Percentiles rank a stretch among this genome's conserved stretches.
These are phyloP conservation scores for Vaccinium myrtillus DNA, from an alignment of 148 eudicot genomes.

Conservation along the genomic window DNA sequence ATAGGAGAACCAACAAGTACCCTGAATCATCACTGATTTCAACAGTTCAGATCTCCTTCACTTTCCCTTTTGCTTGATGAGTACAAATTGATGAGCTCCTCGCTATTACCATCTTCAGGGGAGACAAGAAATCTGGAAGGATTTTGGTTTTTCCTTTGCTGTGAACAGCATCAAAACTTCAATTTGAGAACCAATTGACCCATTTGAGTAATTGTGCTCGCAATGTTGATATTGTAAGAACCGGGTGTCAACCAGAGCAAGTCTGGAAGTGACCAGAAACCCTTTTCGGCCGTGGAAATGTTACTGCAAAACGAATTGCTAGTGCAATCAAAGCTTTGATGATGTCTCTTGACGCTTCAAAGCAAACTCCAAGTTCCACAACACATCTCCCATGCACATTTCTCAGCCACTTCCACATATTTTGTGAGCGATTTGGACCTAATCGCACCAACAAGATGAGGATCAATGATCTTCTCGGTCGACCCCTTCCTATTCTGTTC, in stretches of 20 bases:
- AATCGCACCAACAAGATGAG: slow-evolving; percentile 41
- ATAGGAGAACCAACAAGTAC: slow-evolving; percentile 38
- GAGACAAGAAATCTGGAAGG: too few relatives aligned
- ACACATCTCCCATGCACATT: slow-evolving; percentile 70
- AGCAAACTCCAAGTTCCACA: slow-evolving; percentile 69
- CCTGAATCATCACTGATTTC: slow-evolving; percentile 33
- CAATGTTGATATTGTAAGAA: too few relatives aligned
- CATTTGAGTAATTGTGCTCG: too few relatives aligned
- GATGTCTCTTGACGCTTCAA: slow-evolving; percentile 61
- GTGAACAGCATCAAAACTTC: too few relatives aligned
- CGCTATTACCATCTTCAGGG: slow-evolving; percentile 24
- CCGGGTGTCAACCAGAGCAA: too few relatives aligned
- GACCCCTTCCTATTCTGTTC: slow-evolving; percentile 46
- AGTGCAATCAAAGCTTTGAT: slow-evolving; percentile 22
- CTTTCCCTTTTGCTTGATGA: neutral
- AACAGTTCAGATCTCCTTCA: slow-evolving; percentile 6
- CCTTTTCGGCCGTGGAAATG: too few relatives aligned
- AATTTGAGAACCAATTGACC: too few relatives aligned
- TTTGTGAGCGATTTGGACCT: slow-evolving; percentile 42
- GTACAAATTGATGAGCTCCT: slow-evolving; percentile 33
- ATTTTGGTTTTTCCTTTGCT: too few relatives aligned
- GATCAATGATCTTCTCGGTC: slow-evolving; percentile 48
- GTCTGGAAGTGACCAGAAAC: too few relatives aligned
- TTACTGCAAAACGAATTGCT: too few relatives aligned
- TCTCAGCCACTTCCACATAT: slow-evolving; percentile 63